phyloP scores from a whole-genome alignment of 768 basidiomycete species.

The Hericium erinaceus region DNA sequence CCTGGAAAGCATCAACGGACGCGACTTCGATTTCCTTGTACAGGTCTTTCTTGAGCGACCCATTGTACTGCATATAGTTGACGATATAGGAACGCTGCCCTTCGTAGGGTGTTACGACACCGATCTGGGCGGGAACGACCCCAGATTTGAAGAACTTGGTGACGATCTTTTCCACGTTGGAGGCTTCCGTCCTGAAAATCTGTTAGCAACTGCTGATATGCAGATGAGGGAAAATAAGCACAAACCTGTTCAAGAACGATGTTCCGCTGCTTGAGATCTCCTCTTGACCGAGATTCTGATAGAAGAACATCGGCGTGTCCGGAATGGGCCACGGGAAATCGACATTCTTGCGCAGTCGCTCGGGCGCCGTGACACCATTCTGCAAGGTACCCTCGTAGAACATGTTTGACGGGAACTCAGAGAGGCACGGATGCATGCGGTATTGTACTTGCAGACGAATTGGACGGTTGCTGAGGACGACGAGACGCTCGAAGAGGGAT shows the following conservation, averaged over 20 bases:
- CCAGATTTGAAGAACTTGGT: conserved; percentile 99
- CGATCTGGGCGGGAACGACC: conserved; percentile 90
- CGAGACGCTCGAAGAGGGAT: conserved; percentile 95
- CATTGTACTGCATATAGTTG: conserved; percentile 99
- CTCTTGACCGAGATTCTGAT: conserved; percentile 97
- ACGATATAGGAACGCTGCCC: conserved; percentile 97
- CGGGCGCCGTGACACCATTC: conserved; percentile 98
- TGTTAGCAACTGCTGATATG: conserved; percentile 1
- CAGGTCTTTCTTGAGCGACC: conserved; percentile 96
- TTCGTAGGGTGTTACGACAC: conserved; percentile 98
- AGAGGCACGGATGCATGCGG: conserved; percentile 99
- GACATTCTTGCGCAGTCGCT: conserved; percentile 93
- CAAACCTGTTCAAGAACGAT: conserved; percentile 89
- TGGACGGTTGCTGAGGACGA: conserved; percentile 89
- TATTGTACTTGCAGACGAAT: conserved; percentile 99
- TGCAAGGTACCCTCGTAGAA: conserved; percentile 99
- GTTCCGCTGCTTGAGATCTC: conserved; percentile 98
- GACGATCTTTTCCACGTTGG: conserved; percentile 99
- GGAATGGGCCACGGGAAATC: conserved; percentile 99
- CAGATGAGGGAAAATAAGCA: conserved; percentile 3
- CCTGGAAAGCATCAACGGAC: conserved; percentile 98
- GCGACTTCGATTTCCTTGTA: conserved; percentile 99
- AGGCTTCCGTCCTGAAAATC: conserved; percentile 78
- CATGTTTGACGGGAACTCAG: conserved; percentile 99
- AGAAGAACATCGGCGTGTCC: conserved; percentile 99